Conservation (phyloP, 2,329 filamentous ascomycete genomes). For the Ambrosiella xylebori region DNA sequence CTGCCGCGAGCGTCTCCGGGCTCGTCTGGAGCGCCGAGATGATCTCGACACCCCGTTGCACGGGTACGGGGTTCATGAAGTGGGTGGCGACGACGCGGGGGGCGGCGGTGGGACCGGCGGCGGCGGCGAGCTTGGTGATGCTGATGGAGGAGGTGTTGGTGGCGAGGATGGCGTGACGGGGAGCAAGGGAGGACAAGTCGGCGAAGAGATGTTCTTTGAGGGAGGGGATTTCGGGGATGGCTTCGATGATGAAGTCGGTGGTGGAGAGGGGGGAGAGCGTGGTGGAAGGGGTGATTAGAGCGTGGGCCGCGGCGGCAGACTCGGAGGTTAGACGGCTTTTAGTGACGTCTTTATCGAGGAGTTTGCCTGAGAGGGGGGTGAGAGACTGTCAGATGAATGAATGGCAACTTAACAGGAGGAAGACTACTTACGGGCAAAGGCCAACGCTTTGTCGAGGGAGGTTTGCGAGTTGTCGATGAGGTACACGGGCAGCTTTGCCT, state of each 20-base stretch:
- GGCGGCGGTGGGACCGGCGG: conserved; percentile 60
- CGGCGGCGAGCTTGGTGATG: conserved; percentile 86
- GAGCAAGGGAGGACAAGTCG: conserved; percentile 63
- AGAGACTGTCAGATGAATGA: neutral
- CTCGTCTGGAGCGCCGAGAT: conserved; percentile 90
- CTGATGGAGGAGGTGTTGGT: conserved; percentile 99
- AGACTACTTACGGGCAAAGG: conserved; percentile 55
- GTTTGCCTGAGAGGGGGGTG: conserved; percentile 46
- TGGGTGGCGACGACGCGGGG: conserved; percentile 89
- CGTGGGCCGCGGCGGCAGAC: conserved; percentile 56
- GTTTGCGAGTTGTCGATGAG: conserved; percentile 71
- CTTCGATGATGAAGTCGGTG: conserved; percentile 96
- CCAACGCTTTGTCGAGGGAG: conserved; percentile 73
- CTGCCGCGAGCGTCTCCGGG: conserved; percentile 59
- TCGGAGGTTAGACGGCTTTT: conserved; percentile 75
- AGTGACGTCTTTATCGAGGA: conserved; percentile 78
- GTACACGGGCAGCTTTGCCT: conserved; percentile 66
- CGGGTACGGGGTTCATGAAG: conserved; percentile 97
- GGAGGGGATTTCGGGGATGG: conserved; percentile 77
- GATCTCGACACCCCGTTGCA: conserved; percentile 96
- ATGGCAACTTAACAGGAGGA: neutral
- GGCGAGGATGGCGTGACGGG: conserved; percentile 73
- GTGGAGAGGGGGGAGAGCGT: conserved; percentile 58
- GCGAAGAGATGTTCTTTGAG: conserved; percentile 82
- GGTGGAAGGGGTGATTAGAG: conserved; percentile 51